Conservation (phyloP, 768 basidiomycete species). For the Roridomyces roridus region DNA sequence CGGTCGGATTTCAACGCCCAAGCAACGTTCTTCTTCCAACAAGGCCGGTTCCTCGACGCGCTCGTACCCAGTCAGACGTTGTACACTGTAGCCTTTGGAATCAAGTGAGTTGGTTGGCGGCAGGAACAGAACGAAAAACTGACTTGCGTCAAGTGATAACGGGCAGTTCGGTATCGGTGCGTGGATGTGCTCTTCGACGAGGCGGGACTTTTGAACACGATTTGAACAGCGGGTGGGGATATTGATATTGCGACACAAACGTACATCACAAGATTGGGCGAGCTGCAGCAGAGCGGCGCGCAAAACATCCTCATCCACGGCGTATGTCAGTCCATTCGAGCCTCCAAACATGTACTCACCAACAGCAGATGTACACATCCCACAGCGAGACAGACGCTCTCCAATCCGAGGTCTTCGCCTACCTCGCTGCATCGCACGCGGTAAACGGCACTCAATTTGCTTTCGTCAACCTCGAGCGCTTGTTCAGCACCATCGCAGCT, state of each 20-base stretch:
- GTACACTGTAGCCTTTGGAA: slow-evolving; percentile 38
- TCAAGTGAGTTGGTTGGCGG: slow-evolving; percentile 30
- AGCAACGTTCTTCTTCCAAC: slow-evolving; percentile 33
- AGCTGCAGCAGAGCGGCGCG: slow-evolving; percentile 36
- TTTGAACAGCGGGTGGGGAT: slow-evolving; percentile 31
- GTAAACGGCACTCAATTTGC: slow-evolving; percentile 38
- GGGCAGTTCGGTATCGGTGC: slow-evolving; percentile 34
- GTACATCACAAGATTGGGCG: slow-evolving; percentile 32
- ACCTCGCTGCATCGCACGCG: slow-evolving; percentile 30
- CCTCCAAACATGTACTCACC: not conserved
- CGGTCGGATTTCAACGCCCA: slow-evolving; percentile 37
- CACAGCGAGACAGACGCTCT: slow-evolving; percentile 34
- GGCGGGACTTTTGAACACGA: not conserved
- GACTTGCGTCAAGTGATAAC: slow-evolving; percentile 25
- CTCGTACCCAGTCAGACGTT: slow-evolving; percentile 34
- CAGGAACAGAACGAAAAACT: not conserved
- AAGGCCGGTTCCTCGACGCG: slow-evolving; percentile 35
- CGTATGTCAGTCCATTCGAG: slow-evolving; percentile 11
- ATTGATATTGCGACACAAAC: slow-evolving; percentile 29
- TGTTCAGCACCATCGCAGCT: slow-evolving; percentile 34
- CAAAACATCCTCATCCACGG: slow-evolving; percentile 39
- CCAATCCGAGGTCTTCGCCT: slow-evolving; percentile 33
- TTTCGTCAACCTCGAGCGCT: slow-evolving; percentile 34
- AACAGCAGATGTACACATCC: slow-evolving; percentile 35
- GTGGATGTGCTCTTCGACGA: not conserved